Base-by-base conservation (phyloP, 2,329 filamentous ascomycete species). In the Neoscytalidium dimidiatum region DNA sequence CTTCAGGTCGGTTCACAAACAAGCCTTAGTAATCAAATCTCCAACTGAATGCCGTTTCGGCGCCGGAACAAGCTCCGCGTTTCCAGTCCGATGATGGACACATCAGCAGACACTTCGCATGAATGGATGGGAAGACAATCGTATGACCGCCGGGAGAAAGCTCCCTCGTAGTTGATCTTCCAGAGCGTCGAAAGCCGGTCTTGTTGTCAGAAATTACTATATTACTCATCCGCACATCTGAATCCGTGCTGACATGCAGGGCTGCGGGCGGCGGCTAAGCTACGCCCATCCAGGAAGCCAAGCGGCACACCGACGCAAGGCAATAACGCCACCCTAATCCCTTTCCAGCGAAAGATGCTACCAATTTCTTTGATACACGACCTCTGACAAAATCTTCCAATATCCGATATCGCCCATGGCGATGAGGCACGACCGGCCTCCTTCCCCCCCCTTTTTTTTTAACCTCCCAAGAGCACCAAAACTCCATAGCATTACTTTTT, bases 281-380 rank as follows among this genome's bases (percentile, higher is more conserved):
- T 51, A 51, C 48, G 11, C 48, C 48, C 5, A 21, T 51, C 29
- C 26, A 51, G 48, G 48, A 35, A 9, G 51, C 51, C 51, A 56
- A 56, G 51, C 11, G 23, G 21, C 51, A 53, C 51, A 53, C 31
- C 31, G 31, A n/a, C 9, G 11, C 14, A 3, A 31, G 51, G n/a
- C n/a, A 38, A 56, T 56, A 56, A 56, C 51, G 51, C 51, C 51
- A 56, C 51, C 48, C 51, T 23, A 26, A 38, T 29, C 28, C 48
- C 48, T 4, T 51, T 21, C 7, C 23, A 51, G 43, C 4, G 26
- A 29, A 28, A 29, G 6, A 28, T 29, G 14, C 9, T 17, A 33
- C 21, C 21, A 56, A 56, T 41, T 56, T 56, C 41, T 38, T 41
- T 5, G 38, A 23, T 33, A 4, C 28, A 46, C 14, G 21, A 14